A percentile compares a stretch with the other conserved stretches of the same genome.
These are phyloP conservation scores for Flueggea neowawraea DNA, from an alignment of 441 rosid species.

Conservation along the genomic window DNA sequence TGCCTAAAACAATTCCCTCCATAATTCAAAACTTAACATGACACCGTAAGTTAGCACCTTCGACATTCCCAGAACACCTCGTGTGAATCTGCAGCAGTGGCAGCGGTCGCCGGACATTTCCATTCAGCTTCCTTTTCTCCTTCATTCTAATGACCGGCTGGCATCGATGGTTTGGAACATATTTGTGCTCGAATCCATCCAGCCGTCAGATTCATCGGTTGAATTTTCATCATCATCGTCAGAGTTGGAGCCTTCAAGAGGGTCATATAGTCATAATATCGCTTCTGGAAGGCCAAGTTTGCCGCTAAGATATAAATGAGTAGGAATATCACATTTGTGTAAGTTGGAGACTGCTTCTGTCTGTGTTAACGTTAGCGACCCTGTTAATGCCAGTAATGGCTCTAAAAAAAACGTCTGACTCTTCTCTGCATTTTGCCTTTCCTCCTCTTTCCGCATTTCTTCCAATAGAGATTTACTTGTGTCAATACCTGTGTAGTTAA, in stretches of 20 bases:
- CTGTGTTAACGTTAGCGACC: constrained; percentile 51
- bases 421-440: constrained; percentile 29
- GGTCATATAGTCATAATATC: constrained; percentile 67
- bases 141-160: constrained; percentile 14
- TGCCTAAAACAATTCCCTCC: constrained; percentile 12
- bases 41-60: not conserved
- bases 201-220: constrained; percentile 4
- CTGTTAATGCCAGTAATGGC: constrained; percentile 76
- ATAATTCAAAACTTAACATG: constrained; percentile 1
- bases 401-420: constrained; percentile 55
- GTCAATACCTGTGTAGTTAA: constrained; percentile 53
- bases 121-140: constrained; percentile 4
- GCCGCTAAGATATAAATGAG: constrained; percentile 57
- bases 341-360: constrained; percentile 50
- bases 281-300: constrained; percentile 64
- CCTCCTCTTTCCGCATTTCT: constrained; percentile 58
- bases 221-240: constrained; percentile 7
- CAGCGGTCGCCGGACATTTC: not conserved
- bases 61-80: no score
- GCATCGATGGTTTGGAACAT: constrained; percentile 7
- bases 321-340: constrained; percentile 68
- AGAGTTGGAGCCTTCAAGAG: constrained; percentile 2
- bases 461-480: constrained; percentile 63
- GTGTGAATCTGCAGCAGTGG: not conserved
- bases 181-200: constrained; percentile 7